phyloP scores from a whole-genome alignment of 192 early-diverging fungal genomes.

The Mortierella claussenii region DNA sequence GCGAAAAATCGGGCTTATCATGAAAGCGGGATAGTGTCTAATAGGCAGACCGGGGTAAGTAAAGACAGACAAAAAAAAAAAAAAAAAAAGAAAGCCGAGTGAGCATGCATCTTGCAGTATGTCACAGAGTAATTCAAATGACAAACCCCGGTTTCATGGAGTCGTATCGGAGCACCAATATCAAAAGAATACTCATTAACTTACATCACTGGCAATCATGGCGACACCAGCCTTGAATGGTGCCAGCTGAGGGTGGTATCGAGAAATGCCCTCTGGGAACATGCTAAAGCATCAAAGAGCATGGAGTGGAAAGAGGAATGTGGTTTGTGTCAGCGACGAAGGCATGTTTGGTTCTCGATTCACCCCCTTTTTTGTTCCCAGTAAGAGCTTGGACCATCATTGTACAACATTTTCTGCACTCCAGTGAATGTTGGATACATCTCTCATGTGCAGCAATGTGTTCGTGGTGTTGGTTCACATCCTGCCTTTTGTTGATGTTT shows the following conservation, averaged over 20 bases:
- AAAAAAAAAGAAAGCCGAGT: neutral
- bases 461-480: no score
- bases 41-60: neutral
- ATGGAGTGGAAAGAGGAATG: no score
- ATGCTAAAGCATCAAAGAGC: no score
- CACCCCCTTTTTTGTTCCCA: no score
- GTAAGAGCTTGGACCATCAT: no score
- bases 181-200: neutral
- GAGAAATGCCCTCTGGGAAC: slow-evolving; percentile 54
- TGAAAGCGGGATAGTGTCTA: slow-evolving; percentile 43
- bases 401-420: no score
- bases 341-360: no score
- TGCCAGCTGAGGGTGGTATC: slow-evolving; percentile 49
- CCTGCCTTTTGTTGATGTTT: no score
- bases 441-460: no score
- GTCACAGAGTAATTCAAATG: slow-evolving; percentile 10
- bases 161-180: neutral
- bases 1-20: slow-evolving; percentile 48
- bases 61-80: neutral
- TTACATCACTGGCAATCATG: slow-evolving; percentile 57
- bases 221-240: slow-evolving; percentile 55
- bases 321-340: no score
- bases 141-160: slow-evolving; percentile 17
- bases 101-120: neutral
- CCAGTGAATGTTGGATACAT: no score